Base-by-base conservation (phyloP, 2,329 filamentous ascomycete species). In the Dactylellina leptospora region DNA sequence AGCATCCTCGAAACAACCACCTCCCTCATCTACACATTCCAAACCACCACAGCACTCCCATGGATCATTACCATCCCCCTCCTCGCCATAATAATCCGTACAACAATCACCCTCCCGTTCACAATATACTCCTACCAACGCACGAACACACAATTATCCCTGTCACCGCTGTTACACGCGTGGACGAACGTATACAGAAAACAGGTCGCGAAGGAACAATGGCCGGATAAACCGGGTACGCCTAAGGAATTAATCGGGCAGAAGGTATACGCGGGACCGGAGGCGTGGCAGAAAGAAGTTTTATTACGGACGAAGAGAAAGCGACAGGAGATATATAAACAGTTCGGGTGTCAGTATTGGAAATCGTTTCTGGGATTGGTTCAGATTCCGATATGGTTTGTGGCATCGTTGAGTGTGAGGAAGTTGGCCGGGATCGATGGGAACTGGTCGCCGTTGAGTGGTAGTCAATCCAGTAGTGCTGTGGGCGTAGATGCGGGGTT, bases 351-450 rank as follows among this genome's bases (percentile, higher is more conserved):
- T 38, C 74, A 75, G 40, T 58, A 59, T 10, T 77, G 75, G 75
- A 77, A 77, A 50, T 45, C 64, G 3, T 74, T 73, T 9, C 63
- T 76, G 4, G 74, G 74, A 22, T 38, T 75, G 10, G 45, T 74
- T 40, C 75, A 77, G 59, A 51, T 77, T 1, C 75, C 75, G 0
- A 72, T 77, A 3, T 77, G 75, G 75, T 61, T 77, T 30, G n/a
- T 58, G 16, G 74, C 70, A 11, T 74, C 71, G 3, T 47, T 75
- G 9, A 75, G 74, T 4, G 45, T 77, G 38, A 58, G 75, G 4
- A 71, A 58, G 25, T 64, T 77, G 36, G 33, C 51, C 0, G 63
- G 62, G 2, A 44, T 69, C 22, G 22, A 44, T 1, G 38, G 44
- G 4, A 48, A 38, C 13, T 40, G 18, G 4, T 40, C 36, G 3